Evolutionary conservation across 2,329 filamentous ascomycete genomes (phyloP).

Genomic region (Aureobasidium sp.): DNA sequence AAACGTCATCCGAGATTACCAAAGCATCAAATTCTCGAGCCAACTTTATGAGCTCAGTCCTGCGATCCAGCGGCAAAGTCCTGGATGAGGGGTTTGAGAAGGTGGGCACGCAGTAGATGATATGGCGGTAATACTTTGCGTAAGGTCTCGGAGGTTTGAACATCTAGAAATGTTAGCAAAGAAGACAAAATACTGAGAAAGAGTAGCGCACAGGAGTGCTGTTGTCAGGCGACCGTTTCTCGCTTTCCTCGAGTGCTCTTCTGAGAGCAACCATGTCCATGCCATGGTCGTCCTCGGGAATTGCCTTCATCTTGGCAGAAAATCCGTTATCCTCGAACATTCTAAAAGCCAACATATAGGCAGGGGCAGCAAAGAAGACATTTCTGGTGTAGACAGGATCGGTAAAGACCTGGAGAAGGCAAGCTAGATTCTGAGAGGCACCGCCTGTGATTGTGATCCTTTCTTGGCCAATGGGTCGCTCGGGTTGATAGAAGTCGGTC

Average conservation of each 20-base stretch:
- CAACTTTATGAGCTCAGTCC: conserved; percentile 63
- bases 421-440: conserved; percentile 74
- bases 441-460: conserved; percentile 78
- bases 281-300: conserved; percentile 72
- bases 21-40: conserved; percentile 75
- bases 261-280: conserved; percentile 60
- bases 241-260: conserved; percentile 43
- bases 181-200: not conserved
- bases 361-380: conserved; percentile 75
- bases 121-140: conserved; percentile 74
- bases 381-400: conserved; percentile 68
- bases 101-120: conserved; percentile 84
- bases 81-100: conserved; percentile 84
- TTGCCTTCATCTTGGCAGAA: conserved; percentile 53
- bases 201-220: conserved; percentile 1
- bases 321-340: conserved; percentile 81
- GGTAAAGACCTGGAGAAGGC: conserved; percentile 69
- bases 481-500: conserved; percentile 50
- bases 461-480: conserved; percentile 40
- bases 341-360: conserved; percentile 77
- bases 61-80: conserved; percentile 65
- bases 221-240: conserved; percentile 31
- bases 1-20: conserved; percentile 86
- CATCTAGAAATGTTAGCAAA: conserved; percentile 29
- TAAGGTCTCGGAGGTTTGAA: conserved; percentile 53